A percentile compares a stretch with the other conserved stretches of the same genome.
phyloP scores from a whole-genome alignment of 495 filamentous ascomycete genomes.

The Lindgomyces ingoldianus region DNA sequence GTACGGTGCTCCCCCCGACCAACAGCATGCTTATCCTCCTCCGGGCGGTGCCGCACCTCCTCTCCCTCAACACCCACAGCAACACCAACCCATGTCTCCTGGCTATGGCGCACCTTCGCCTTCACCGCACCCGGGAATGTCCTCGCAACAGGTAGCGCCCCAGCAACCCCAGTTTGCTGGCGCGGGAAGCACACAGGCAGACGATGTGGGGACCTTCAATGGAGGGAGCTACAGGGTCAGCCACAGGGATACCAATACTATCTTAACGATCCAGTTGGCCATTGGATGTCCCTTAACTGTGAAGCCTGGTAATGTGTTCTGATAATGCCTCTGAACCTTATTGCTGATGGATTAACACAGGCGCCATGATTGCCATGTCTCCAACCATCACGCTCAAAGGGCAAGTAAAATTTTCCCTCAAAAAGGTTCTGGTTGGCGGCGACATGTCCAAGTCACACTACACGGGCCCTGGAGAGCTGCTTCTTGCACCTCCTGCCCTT shows the following conservation, averaged over 20 bases:
- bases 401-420: constrained; percentile 73
- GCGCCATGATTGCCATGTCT: constrained; percentile 93
- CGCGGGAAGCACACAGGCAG: constrained; percentile 57
- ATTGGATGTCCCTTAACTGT: constrained; percentile 81
- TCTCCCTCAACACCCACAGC: constrained; percentile 34
- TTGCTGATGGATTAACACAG: constrained; percentile 44
- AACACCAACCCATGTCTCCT: constrained; percentile 42
- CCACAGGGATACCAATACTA: constrained; percentile 86
- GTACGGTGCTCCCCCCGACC: constrained; percentile 31
- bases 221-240: constrained; percentile 92
- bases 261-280: constrained; percentile 86
- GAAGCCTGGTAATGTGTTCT: constrained; percentile 69
- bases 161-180: constrained; percentile 54
- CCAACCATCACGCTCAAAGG: constrained; percentile 82
- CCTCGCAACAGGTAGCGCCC: constrained; percentile 24
- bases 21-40: constrained; percentile 42
- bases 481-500: constrained; percentile 75
- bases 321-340: not conserved
- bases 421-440: constrained; percentile 79
- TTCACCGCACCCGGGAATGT: constrained; percentile 43
- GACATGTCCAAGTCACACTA: constrained; percentile 79
- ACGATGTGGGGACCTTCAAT: constrained; percentile 93
- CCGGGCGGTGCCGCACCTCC: constrained; percentile 30
- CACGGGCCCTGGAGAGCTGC: constrained; percentile 87
- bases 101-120: constrained; percentile 37